Conservation (phyloP, 2,329 filamentous ascomycete genomes). For the Epichloe uncinata region DNA sequence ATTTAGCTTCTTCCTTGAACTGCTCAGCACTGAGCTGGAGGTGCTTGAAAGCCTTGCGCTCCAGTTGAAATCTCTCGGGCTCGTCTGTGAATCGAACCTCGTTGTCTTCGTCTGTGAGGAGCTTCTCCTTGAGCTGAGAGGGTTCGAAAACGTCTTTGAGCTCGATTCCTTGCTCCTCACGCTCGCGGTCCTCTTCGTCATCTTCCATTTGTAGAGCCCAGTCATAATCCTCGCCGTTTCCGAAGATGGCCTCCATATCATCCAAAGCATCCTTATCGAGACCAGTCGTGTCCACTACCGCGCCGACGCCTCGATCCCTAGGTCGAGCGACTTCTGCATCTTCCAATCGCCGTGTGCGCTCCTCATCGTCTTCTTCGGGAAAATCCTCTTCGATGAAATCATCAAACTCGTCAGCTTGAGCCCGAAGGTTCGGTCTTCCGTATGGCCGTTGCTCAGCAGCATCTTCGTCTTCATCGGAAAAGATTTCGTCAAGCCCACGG, state of each 20-base stretch:
- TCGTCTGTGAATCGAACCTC: slow-evolving; percentile 77
- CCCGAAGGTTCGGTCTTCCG: slow-evolving; percentile 39
- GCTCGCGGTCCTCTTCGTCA: slow-evolving; percentile 64
- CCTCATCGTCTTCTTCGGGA: slow-evolving; percentile 76
- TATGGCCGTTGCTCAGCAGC: slow-evolving; percentile 41
- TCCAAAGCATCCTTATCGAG: slow-evolving; percentile 87
- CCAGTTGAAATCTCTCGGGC: slow-evolving; percentile 87
- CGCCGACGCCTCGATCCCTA: slow-evolving; percentile 53
- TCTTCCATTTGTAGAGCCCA: slow-evolving; percentile 88
- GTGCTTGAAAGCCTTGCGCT: slow-evolving; percentile 77
- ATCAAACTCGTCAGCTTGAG: slow-evolving; percentile 66
- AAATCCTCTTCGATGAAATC: slow-evolving; percentile 97
- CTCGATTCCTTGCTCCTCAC: slow-evolving; percentile 73
- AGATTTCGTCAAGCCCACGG: slow-evolving; percentile 79
- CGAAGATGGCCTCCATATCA: slow-evolving; percentile 93
- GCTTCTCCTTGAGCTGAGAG: slow-evolving; percentile 82
- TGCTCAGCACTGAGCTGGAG: slow-evolving; percentile 71
- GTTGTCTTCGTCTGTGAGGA: slow-evolving; percentile 93
- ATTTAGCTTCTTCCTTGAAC: slow-evolving; percentile 77
- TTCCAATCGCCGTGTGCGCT: slow-evolving; percentile 61
- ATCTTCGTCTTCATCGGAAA: slow-evolving; percentile 86
- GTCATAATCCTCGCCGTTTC: slow-evolving; percentile 88
- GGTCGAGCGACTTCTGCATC: slow-evolving; percentile 82
- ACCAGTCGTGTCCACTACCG: slow-evolving; percentile 65
- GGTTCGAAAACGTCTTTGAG: slow-evolving; percentile 98